A percentile compares a stretch with the other conserved stretches of the same genome.
These are phyloP conservation scores for Podila minutissima DNA, from an alignment of 192 early-diverging fungal species.

Conservation along the genomic window DNA sequence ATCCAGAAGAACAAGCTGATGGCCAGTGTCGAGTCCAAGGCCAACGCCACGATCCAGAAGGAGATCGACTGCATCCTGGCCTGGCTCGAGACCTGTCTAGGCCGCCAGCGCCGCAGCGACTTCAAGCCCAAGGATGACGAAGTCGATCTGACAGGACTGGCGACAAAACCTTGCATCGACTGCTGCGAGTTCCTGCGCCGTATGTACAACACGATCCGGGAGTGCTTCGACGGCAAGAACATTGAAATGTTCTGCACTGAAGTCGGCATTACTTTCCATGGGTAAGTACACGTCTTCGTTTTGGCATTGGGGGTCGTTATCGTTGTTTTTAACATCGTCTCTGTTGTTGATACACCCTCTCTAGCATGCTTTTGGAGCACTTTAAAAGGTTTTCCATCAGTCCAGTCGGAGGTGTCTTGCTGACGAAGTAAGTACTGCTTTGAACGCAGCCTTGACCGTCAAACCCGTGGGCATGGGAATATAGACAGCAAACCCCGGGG, in stretches of 20 bases:
- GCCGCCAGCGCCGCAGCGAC: constrained; percentile 88
- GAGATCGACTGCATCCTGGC: constrained; percentile 76
- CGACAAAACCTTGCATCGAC: constrained; percentile 85
- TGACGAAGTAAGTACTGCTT: constrained; percentile 74
- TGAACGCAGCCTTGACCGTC: not conserved
- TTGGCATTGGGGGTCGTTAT: not conserved
- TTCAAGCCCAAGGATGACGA: constrained; percentile 93
- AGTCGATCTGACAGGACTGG: constrained; percentile 71
- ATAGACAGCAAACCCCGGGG: no score
- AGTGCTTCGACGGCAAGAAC: constrained; percentile 80
- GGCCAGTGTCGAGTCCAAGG: constrained; percentile 78
- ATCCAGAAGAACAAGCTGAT: constrained; percentile 91
- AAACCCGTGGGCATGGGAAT: not conserved
- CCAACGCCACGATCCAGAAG: constrained; percentile 81
- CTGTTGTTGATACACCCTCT: not conserved
- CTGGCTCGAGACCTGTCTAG: constrained; percentile 75
- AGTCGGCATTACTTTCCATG: constrained; percentile 83
- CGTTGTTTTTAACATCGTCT: not conserved
- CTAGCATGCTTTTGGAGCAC: constrained; percentile 90
- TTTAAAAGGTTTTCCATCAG: constrained; percentile 89
- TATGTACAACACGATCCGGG: constrained; percentile 66
- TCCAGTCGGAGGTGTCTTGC: constrained; percentile 86
- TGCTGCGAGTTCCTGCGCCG: constrained; percentile 80
- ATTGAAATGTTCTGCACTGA: constrained; percentile 79
- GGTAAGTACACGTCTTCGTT: constrained; percentile 56